phyloP scores from a whole-genome alignment of 2,329 filamentous ascomycete genomes.

The Mariannaea elegans region DNA sequence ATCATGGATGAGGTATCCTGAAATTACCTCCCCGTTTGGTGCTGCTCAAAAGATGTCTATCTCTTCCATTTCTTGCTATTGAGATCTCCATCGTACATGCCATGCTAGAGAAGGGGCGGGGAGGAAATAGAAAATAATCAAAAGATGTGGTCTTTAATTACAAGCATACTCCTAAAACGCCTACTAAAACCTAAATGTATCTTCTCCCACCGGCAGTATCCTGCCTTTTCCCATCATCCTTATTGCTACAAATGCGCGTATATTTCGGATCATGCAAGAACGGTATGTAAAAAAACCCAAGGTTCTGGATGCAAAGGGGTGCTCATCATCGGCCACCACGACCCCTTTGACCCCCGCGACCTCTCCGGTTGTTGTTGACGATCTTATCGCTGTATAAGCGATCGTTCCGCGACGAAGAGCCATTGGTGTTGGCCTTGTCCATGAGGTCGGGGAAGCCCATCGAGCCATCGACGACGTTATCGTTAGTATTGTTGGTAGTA shows the following conservation, averaged over 20 bases:
- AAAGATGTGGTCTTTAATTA: background rate
- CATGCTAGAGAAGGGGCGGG: too few relatives aligned
- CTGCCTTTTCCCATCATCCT: too few relatives aligned
- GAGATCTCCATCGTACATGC: too few relatives aligned
- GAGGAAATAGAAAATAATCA: background rate
- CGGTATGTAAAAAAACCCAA: background rate
- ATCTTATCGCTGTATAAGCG: constrained; percentile 64
- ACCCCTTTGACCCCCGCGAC: constrained; percentile 39
- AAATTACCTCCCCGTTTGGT: too few relatives aligned
- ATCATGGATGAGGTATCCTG: background rate
- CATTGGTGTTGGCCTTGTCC: constrained; percentile 39
- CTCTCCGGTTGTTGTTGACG: constrained; percentile 42
- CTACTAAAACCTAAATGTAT: constrained; percentile 11
- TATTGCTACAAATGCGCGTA: background rate
- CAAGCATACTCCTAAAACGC: constrained; percentile 28
- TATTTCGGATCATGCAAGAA: background rate
- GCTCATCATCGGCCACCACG: constrained; percentile 33
- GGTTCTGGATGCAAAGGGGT: background rate
- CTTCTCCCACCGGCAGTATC: too few relatives aligned
- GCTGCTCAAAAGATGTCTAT: too few relatives aligned
- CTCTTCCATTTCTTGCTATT: background rate
- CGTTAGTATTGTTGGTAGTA: constrained; percentile 35
- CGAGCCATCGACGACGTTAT: constrained; percentile 61
- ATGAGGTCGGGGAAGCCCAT: constrained; percentile 63
- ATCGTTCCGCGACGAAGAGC: constrained; percentile 38